phyloP scores from a whole-genome alignment of 495 filamentous ascomycete genomes.

The Penicillium argentinense region DNA sequence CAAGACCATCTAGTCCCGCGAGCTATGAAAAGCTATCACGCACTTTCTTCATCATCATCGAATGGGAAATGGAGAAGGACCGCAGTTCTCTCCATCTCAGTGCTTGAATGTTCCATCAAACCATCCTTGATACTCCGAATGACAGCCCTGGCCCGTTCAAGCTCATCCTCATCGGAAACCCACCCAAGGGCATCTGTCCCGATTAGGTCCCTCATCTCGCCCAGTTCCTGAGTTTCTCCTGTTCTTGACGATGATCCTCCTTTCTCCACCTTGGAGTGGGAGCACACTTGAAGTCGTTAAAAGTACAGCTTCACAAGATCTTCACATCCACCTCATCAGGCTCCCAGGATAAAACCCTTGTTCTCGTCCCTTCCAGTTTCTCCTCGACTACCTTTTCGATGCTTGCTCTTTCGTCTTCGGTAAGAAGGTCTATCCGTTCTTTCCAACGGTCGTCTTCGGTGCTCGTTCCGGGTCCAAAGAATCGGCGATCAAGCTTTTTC shows the following conservation, averaged over 20 bases:
- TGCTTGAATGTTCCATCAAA: slow-evolving; percentile 25
- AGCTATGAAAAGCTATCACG: neutral
- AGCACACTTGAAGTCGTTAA: too few species aligned
- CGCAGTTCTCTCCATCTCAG: slow-evolving; percentile 22
- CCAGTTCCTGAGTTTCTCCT: slow-evolving; percentile 25
- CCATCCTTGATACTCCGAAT: slow-evolving; percentile 22
- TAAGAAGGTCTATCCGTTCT: slow-evolving; percentile 6
- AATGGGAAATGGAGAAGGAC: slow-evolving; percentile 27
- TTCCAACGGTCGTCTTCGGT: slow-evolving; percentile 5
- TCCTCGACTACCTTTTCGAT: slow-evolving; percentile 9
- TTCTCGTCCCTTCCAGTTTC: slow-evolving; percentile 5
- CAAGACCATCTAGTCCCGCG: too few species aligned
- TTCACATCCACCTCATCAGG: slow-evolving; percentile 11
- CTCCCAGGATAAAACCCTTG: slow-evolving; percentile 10
- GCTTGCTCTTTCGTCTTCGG: slow-evolving; percentile 2
- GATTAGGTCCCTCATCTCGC: slow-evolving; percentile 25
- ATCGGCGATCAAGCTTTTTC: slow-evolving; percentile 17
- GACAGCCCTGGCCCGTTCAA: slow-evolving; percentile 18
- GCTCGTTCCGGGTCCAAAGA: slow-evolving; percentile 13
- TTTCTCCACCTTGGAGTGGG: too few species aligned
- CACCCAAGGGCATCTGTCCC: slow-evolving; percentile 27
- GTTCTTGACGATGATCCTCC: slow-evolving; percentile 14
- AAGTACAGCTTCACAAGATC: too few species aligned
- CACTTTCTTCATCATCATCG: slow-evolving; percentile 26
- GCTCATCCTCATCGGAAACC: slow-evolving; percentile 26